These are phyloP conservation scores for Pilasporangium apinafurcum DNA, from an alignment of 352 stramenopile genomes.

Conservation along the genomic window DNA sequence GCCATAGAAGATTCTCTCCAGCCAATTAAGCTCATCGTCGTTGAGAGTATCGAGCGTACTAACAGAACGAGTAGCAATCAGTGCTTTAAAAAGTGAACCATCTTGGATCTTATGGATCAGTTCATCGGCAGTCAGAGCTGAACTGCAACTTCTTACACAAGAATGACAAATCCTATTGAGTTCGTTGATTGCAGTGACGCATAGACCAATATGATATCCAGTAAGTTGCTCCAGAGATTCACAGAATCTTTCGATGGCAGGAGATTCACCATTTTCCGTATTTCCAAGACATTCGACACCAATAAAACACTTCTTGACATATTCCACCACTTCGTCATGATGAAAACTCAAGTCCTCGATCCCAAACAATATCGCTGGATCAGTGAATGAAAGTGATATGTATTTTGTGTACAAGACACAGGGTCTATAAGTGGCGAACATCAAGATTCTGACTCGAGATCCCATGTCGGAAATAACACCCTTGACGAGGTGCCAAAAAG, in stretches of 20 bases:
- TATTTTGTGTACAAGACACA: not conserved
- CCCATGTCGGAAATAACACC: too few relatives aligned
- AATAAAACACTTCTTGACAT: constrained; percentile 7
- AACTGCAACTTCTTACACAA: not conserved
- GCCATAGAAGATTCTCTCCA: too few relatives aligned
- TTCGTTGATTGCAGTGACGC: not conserved
- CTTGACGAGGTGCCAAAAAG: constrained; percentile 3
- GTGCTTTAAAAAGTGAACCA: too few relatives aligned
- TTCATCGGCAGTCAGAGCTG: constrained; percentile 1
- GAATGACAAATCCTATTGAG: constrained; percentile 3
- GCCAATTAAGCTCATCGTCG: constrained; percentile 2
- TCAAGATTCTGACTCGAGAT: constrained; percentile 11
- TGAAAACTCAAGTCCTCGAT: constrained; percentile 6
- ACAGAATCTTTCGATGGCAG: constrained; percentile 7
- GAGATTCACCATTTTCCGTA: too few relatives aligned
- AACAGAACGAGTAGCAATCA: constrained; percentile 9
- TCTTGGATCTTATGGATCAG: constrained; percentile 7
- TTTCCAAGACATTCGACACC: not conserved
- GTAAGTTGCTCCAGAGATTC: constrained; percentile 2
- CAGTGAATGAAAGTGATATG: not conserved
- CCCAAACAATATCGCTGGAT: not conserved
- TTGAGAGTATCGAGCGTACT: constrained; percentile 9
- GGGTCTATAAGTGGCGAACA: constrained; percentile 11
- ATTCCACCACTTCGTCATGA: constrained; percentile 1
- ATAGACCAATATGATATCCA: constrained; percentile 7